Base-by-base conservation (phyloP, 2,329 filamentous ascomycete genomes). In the Colletotrichum noveboracense region DNA sequence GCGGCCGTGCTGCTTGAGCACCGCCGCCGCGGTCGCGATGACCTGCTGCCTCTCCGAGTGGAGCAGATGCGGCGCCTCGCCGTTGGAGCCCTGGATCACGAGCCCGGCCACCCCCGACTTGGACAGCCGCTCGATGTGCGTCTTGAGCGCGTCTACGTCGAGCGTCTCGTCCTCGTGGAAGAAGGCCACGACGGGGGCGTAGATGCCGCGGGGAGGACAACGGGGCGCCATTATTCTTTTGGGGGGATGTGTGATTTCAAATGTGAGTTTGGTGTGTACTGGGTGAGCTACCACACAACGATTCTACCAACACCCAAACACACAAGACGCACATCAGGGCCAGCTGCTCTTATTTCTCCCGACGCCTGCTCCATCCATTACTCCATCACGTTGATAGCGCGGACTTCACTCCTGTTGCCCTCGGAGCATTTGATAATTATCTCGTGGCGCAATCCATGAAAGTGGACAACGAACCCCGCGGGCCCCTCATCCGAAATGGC, bases 21-120 rank as follows among this genome's bases (percentile, higher is more conserved):
- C 88, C 32, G 81, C 77, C 43, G 91, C 86, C 62, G 92, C 92
- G 7, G 89, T 85, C 28, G 84, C 81, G 28, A 94, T 86, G 21
- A 93, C 87, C 60, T 86, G 85, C 62, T 84, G 84, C 71, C 91
- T 87, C 82, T 93, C 91, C 78, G 91, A 87, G 26, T 89, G 89
- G 18, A 90, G 91, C 52, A 91, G 81, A 48, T 88, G 80, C 5
- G 85, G 85, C 10, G 87, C 82, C 77, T 89, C 88, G 36, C 86
- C 88, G 67, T 87, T 89, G 18, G 88, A 88, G 21, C 87, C 87
- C 7, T 86, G 83, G 43, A 87, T 85, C 2, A 89, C 87, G 0
- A 89, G 84, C 5, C 87, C 85, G 58, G 87, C 84, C 78, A 88
- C 83, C 12, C 87, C 87, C 5, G 84, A 83, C 43, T 83, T 84